phyloP scores from a whole-genome alignment of 2,329 filamentous ascomycete genomes.

The Dryadomyces quercivorus region DNA sequence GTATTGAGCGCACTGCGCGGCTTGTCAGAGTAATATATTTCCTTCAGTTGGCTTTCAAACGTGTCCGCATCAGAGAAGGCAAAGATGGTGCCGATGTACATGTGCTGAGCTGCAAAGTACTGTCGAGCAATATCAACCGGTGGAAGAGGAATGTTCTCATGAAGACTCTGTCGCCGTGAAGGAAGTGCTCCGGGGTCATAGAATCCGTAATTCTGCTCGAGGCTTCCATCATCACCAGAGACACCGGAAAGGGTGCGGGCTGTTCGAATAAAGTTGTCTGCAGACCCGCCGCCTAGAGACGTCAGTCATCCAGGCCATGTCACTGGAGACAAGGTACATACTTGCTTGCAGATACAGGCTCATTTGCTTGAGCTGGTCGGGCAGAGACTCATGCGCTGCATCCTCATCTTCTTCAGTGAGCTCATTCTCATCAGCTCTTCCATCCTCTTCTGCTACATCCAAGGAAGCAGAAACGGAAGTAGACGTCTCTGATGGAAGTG shows the following conservation, averaged over 20 bases:
- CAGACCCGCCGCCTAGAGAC: constrained; percentile 20
- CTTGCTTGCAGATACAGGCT: not conserved
- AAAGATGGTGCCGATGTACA: constrained; percentile 46
- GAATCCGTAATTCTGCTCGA: constrained; percentile 20
- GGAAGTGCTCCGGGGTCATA: constrained; percentile 23
- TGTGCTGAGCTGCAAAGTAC: constrained; percentile 30
- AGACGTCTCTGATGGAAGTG: not conserved
- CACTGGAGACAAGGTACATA: not conserved
- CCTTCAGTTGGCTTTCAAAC: constrained; percentile 31
- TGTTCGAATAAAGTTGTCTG: constrained; percentile 25
- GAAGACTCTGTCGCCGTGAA: constrained; percentile 15
- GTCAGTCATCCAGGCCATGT: not conserved
- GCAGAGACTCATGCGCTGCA: not conserved
- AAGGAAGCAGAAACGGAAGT: not conserved
- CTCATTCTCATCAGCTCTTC: not conserved
- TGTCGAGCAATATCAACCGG: constrained; percentile 37
- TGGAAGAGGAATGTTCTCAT: constrained; percentile 25
- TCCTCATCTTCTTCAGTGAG: constrained; percentile 1
- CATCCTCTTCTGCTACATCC: not conserved
- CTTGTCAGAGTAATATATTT: constrained; percentile 25
- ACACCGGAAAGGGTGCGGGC: constrained; percentile 21
- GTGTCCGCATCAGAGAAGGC: constrained; percentile 33
- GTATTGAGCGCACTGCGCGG: constrained; percentile 28
- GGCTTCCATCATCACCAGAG: constrained; percentile 16
- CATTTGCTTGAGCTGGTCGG: constrained; percentile 8